A percentile compares a stretch with the other conserved stretches of the same genome.
Conservation (phyloP, 2,329 filamentous ascomycete genomes). For the Teratosphaeria nubilosa region DNA sequence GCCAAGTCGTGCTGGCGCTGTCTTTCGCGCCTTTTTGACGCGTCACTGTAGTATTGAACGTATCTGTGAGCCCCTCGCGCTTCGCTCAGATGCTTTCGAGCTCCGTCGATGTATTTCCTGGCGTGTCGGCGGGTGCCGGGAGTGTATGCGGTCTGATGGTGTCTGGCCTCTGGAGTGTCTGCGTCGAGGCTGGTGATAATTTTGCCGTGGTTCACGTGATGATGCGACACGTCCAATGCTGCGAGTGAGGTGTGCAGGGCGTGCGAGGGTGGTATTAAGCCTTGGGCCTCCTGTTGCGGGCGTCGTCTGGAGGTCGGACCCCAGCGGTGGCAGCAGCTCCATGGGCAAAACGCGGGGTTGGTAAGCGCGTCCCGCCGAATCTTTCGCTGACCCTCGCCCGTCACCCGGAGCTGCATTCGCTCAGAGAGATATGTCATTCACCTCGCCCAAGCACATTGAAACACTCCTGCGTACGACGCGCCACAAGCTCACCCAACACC, state of each 20-base stretch:
- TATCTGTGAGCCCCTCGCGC: background rate
- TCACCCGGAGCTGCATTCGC: background rate
- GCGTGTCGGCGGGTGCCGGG: background rate
- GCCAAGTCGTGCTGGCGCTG: background rate
- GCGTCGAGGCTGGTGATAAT: background rate
- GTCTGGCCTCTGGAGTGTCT: background rate
- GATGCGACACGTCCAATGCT: slow-evolving; percentile 4
- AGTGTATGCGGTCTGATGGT: background rate
- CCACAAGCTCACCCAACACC: background rate
- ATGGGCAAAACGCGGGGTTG: background rate
- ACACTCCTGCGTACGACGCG: background rate
- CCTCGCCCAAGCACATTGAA: background rate
- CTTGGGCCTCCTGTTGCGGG: background rate
- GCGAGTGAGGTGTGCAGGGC: background rate
- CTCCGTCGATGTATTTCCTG: background rate
- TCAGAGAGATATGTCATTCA: background rate
- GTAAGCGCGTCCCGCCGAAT: background rate
- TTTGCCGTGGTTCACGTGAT: background rate
- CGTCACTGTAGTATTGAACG: background rate
- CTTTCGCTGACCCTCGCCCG: background rate
- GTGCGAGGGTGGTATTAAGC: background rate
- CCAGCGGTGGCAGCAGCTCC: background rate
- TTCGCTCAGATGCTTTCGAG: background rate
- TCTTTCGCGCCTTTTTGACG: background rate
- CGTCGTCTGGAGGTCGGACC: background rate